These are phyloP conservation scores for Botrytis hyacinthi DNA, from an alignment of 2,329 filamentous ascomycete species.

Conservation along the genomic window DNA sequence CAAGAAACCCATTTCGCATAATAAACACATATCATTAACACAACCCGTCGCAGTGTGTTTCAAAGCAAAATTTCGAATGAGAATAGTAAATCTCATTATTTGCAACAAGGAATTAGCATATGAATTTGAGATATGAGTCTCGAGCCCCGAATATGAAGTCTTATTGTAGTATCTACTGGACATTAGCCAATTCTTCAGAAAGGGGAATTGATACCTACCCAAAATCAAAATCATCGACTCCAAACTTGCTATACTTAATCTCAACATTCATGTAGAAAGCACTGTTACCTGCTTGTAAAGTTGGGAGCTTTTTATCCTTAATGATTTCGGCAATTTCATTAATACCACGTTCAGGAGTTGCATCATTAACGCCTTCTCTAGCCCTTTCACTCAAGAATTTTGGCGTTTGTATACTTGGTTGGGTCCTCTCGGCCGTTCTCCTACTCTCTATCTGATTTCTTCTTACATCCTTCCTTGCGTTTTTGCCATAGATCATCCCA, in stretches of 20 bases:
- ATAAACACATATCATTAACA: constrained; percentile 74
- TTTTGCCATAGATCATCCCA: constrained; percentile 75
- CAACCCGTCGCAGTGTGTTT: constrained; percentile 87
- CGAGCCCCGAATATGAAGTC: constrained; percentile 84
- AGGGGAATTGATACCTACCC: constrained; percentile 52
- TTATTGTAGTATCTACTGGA: constrained; percentile 81
- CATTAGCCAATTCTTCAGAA: constrained; percentile 26
- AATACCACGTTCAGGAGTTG: constrained; percentile 42
- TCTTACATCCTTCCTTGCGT: constrained; percentile 62
- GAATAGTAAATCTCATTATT: constrained; percentile 84
- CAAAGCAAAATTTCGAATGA: constrained; percentile 83
- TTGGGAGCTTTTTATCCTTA: constrained; percentile 67
- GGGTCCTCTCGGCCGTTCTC: constrained; percentile 58
- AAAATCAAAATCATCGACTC: constrained; percentile 99
- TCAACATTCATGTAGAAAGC: constrained; percentile 91
- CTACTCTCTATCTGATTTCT: constrained; percentile 85
- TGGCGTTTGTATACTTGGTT: constrained; percentile 66
- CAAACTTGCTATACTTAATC: constrained; percentile 98
- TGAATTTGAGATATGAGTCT: constrained; percentile 95
- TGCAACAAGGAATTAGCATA: constrained; percentile 93
- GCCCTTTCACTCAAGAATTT: constrained; percentile 96
- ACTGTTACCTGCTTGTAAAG: constrained; percentile 77
- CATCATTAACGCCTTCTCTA: constrained; percentile 58
- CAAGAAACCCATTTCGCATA: constrained; percentile 92
- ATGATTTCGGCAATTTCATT: constrained; percentile 62